Percentiles rank a stretch among this genome's conserved stretches.
Evolutionary conservation across 495 filamentous ascomycete genomes (phyloP).

Genomic region (Xylaria grammica): DNA sequence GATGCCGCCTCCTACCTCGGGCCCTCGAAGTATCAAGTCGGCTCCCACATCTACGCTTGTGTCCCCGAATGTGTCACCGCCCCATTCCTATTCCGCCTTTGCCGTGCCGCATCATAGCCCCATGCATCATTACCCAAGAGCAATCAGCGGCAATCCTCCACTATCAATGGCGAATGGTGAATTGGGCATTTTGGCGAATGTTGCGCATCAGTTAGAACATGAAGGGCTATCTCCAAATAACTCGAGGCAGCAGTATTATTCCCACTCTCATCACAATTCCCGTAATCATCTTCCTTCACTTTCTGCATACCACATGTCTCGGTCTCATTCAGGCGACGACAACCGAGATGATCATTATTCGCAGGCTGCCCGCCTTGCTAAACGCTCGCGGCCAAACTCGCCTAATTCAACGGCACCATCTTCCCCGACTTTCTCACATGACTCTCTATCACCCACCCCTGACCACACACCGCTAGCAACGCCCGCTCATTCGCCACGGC

Average conservation of each 20-base stretch:
- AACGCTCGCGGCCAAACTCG: constrained; percentile 89
- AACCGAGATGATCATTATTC: constrained; percentile 73
- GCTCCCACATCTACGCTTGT: constrained; percentile 88
- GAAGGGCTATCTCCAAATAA: constrained; percentile 60
- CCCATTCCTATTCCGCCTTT: constrained; percentile 84
- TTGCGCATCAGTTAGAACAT: constrained; percentile 84
- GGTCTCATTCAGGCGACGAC: constrained; percentile 91
- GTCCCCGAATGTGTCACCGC: constrained; percentile 95
- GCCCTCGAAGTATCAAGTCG: constrained; percentile 67
- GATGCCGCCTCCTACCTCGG: constrained; percentile 83
- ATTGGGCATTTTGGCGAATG: constrained; percentile 88
- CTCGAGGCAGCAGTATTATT: constrained; percentile 60
- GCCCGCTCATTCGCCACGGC: constrained; percentile 90
- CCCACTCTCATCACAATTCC: constrained; percentile 56
- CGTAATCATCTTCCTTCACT: constrained; percentile 73
- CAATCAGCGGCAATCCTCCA: constrained; percentile 44
- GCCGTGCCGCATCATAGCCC: constrained; percentile 63
- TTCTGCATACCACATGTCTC: constrained; percentile 89
- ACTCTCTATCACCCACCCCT: constrained; percentile 93
- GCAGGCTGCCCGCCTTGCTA: constrained; percentile 69
- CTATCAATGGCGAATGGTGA: constrained; percentile 58
- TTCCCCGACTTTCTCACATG: constrained; percentile 97
- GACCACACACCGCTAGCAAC: constrained; percentile 97
- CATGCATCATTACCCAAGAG: constrained; percentile 70
- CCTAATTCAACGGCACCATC: constrained; percentile 94